phyloP scores from a whole-genome alignment of 306 rosid species.

The Canavalia ensiformis region DNA sequence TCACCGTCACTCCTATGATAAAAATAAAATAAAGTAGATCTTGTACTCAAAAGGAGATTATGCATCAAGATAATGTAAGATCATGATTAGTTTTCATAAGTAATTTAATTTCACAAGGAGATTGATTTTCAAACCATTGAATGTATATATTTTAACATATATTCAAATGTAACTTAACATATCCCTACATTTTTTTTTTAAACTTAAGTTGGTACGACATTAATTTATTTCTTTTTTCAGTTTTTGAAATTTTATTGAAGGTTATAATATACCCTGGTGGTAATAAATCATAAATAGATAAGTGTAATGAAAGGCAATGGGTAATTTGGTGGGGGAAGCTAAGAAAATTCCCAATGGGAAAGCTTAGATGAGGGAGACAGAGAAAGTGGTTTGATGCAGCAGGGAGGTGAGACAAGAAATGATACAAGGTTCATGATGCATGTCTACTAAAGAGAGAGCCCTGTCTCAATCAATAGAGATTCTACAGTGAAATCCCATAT shows the following conservation, averaged over 20 bases:
- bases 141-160: background rate
- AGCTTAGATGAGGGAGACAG: constrained; percentile 32
- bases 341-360: constrained; percentile 53
- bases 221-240: background rate
- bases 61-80: background rate
- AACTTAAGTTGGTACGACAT: background rate
- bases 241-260: background rate
- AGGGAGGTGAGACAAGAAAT: constrained; percentile 75
- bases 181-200: background rate
- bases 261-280: background rate
- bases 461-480: constrained; percentile 76
- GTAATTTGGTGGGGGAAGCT: constrained; percentile 15
- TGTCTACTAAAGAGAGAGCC: constrained; percentile 78
- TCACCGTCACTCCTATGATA: no score
- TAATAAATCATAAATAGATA: background rate
- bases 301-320: background rate
- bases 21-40: no score
- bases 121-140: no score
- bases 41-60: no score
- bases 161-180: background rate
- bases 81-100: background rate
- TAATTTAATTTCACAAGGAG: no score
- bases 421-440: constrained; percentile 77
- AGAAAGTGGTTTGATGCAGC: constrained; percentile 43
- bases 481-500: constrained; percentile 61